Evolutionary conservation across 2,329 filamentous ascomycete species (phyloP).

Genomic region (Aureobasidium subglaciale): DNA sequence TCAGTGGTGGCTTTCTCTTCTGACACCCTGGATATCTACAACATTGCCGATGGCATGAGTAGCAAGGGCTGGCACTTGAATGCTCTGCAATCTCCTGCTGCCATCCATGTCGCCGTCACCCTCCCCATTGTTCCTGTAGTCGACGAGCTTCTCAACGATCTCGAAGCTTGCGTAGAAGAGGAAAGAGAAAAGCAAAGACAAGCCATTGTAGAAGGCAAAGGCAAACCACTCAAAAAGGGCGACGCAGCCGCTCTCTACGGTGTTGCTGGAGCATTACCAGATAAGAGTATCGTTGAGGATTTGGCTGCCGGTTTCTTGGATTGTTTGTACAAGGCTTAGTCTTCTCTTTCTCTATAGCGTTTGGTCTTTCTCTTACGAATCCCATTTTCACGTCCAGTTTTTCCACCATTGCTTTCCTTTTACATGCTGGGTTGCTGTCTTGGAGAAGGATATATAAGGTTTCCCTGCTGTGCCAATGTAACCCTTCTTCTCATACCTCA

Average conservation of each 20-base stretch:
- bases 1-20: slow-evolving; percentile 83
- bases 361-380: too few relatives aligned
- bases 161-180: slow-evolving; percentile 53
- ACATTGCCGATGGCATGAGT: slow-evolving; percentile 83
- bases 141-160: slow-evolving; percentile 69
- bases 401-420: too few relatives aligned
- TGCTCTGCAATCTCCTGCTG: slow-evolving; percentile 81
- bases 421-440: too few relatives aligned
- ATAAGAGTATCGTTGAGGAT: slow-evolving; percentile 90
- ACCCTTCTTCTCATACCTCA: too few relatives aligned
- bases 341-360: too few relatives aligned
- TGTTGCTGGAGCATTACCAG: slow-evolving; percentile 87
- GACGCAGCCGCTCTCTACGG: slow-evolving; percentile 88
- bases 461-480: too few relatives aligned
- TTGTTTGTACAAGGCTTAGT: slow-evolving; percentile 85
- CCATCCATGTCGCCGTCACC: slow-evolving; percentile 90
- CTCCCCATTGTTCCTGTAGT: slow-evolving; percentile 75
- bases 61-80: slow-evolving; percentile 91
- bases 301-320: slow-evolving; percentile 87
- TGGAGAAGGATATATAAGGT: too few relatives aligned
- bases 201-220: slow-evolving; percentile 61
- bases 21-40: slow-evolving; percentile 84
- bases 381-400: too few relatives aligned
- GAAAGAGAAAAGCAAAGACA: slow-evolving; percentile 78
- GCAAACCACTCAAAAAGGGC: slow-evolving; percentile 53